A percentile compares a stretch with the other conserved stretches of the same genome.
phyloP scores from a whole-genome alignment of 371 early-diverging fungal genomes.

The Blyttiomyces sp. region DNA sequence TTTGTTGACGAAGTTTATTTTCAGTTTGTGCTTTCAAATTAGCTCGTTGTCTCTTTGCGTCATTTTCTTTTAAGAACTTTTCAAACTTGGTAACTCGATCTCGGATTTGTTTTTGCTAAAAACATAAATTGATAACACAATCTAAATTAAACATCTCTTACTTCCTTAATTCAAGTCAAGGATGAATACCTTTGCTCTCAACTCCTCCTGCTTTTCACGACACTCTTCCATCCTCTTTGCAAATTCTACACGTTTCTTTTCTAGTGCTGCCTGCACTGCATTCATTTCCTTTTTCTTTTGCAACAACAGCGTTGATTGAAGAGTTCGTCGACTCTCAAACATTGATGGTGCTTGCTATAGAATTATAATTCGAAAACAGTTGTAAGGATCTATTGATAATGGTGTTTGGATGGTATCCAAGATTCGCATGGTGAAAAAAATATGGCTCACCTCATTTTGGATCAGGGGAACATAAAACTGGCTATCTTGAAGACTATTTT shows the following conservation, averaged over 20 bases:
- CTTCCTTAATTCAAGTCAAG: too few relatives aligned
- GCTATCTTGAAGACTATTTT: slow-evolving; percentile 8
- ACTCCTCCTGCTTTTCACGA: slow-evolving; percentile 54
- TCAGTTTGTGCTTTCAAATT: slow-evolving; percentile 49
- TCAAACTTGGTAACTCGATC: slow-evolving; percentile 59
- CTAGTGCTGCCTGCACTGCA: slow-evolving; percentile 43
- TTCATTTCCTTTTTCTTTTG: slow-evolving; percentile 56
- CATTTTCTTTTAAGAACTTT: slow-evolving; percentile 58
- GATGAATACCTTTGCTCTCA: slow-evolving; percentile 42
- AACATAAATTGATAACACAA: background rate
- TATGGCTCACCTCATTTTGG: slow-evolving; percentile 20
- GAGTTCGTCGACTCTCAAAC: slow-evolving; percentile 39
- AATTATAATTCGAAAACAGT: background rate
- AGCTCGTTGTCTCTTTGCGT: slow-evolving; percentile 56
- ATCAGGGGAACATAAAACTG: slow-evolving; percentile 21
- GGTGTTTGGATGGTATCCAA: background rate
- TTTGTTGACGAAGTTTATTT: slow-evolving; percentile 45
- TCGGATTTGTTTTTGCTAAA: slow-evolving; percentile 57
- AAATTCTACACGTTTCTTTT: slow-evolving; percentile 51
- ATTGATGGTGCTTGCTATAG: slow-evolving; percentile 22
- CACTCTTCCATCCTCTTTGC: slow-evolving; percentile 58
- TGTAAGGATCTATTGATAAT: background rate
- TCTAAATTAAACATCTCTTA: background rate
- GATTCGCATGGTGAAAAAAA: background rate
- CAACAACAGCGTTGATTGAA: slow-evolving; percentile 53